Base-by-base conservation (phyloP, 441 rosid species). In the Eutrema salsugineum region DNA sequence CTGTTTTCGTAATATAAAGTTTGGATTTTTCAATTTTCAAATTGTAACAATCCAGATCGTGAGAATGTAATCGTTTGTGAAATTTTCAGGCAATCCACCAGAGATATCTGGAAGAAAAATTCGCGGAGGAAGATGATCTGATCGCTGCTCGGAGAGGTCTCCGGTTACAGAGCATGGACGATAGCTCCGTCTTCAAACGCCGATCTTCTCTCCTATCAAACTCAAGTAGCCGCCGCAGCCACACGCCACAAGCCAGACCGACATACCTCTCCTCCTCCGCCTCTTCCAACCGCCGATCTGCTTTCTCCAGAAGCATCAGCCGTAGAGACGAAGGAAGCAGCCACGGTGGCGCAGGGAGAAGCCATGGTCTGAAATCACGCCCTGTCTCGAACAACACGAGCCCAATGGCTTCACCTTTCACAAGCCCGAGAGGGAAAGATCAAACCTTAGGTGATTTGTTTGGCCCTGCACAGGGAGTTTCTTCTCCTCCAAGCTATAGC, bases 231-330 rank as follows among this genome's bases (percentile, higher is more conserved):
- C 82, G 90, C 38, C 88, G 87, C 47, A 83, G 87, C 66, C 76
- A 74, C 66, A 85, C 91, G 16, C 88, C 91, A 1, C 82, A 81
- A 35, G 85, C 87, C 2, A 42, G 80, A 22, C 85, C 89, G 1
- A 78, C 88, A 0, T 70, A 78, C 48, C 72, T 84, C 66, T 77
- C 86, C 5, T 66, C 69, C 6, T 71, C 80, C 53, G 11, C 60
- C 10, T 77, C 80, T 71, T 71, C 78, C 0, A 53, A 33, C 39
- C 77, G 54, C 30, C 62, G 38, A 0, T 33, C 53, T 2, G 38
- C 66, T 20, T 69, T 81, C 19, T 78, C 78, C 0, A 68, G 85
- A 63, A 70, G 48, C 70, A 28, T 30, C 8, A 77, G 81, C 78
- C 73, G 81, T 14, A 71, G 73, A 17, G 81, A 62, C 11, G 78